Base-by-base conservation (phyloP, 1,284 basidiomycete species). In the Veloboletus limbatus region DNA sequence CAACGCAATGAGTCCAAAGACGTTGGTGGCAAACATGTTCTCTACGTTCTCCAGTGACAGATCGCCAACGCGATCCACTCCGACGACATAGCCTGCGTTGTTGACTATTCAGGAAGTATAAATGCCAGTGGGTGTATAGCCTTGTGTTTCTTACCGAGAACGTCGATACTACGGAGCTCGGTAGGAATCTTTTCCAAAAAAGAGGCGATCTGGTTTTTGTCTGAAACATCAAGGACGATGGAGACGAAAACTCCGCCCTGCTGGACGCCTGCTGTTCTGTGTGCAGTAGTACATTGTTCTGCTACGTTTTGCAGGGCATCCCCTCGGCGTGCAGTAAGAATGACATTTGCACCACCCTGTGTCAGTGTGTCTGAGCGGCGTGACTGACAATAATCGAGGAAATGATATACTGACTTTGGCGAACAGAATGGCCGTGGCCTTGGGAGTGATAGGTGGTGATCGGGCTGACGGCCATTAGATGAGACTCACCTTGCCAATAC, bases 11-110 rank as follows among this genome's bases (percentile, higher is more conserved):
- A 97, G 77, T 8, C 92, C 93, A 51, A 90, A 75, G 40, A 97
- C 93, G 66, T 99, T 99, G 38, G 94, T 97, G 22, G 84, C 69
- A 66, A 98, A 90, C 94, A 99, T 97, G 48, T 78, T 73, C 55
- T 91, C 87, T 55, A 92, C 75, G 57, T 93, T 91, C 28, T 75
- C 74, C 17, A 85, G 76, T 3, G 78, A 69, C 58, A 97, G 87
- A 49, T 85, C 78, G 8, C 93, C 93, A 14, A 95, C 81, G 43
- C 80, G 79, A 52, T 95, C 94, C 8, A 84, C 71, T 16, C 94
- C 93, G 31, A 85, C 73, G 6, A 95, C 93, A 53, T 85, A 89
- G 21, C 94, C 93, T 26, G 89, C 91, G 55, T 93, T 92, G 69
- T 92, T 92, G 46, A 92, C 88, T 90, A 49, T 35, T 45, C 27